A percentile compares a stretch with the other conserved stretches of the same genome.
Conservation (phyloP, 176 grass and related monocot species). For the Aegilops longissima region DNA sequence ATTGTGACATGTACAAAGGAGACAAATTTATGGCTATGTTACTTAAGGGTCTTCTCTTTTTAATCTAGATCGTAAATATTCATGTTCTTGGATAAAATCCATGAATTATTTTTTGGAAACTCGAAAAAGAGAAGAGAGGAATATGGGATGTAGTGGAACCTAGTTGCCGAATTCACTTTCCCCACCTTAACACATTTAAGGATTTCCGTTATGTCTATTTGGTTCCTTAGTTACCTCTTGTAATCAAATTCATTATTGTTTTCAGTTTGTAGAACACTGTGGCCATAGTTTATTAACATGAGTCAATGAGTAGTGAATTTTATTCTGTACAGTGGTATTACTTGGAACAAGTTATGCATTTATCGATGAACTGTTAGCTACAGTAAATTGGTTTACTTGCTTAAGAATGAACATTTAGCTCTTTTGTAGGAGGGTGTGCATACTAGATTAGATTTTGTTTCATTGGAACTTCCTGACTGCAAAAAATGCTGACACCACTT, state of each 20-base stretch:
- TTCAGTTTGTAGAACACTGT: constrained; percentile 1
- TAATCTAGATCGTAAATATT: neutral
- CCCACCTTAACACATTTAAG: neutral
- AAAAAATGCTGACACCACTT: constrained; percentile 27
- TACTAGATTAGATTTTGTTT: neutral
- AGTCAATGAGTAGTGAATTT: neutral
- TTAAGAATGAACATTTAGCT: neutral
- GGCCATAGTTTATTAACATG: neutral
- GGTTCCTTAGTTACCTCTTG: neutral
- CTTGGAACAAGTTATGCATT: constrained; percentile 10
- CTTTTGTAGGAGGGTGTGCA: neutral
- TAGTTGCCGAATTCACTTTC: constrained; percentile 3
- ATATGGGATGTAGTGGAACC: neutral
- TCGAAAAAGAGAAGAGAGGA: neutral
- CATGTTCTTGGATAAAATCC: neutral
- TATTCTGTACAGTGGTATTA: neutral
- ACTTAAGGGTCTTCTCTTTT: neutral
- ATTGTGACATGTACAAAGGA: neutral
- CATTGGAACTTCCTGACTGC: neutral
- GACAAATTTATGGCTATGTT: neutral
- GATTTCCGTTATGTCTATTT: neutral
- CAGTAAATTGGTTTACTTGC: neutral
- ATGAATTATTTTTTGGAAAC: neutral
- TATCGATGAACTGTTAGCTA: constrained; percentile 23
- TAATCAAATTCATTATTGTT: neutral